phyloP scores from a whole-genome alignment of 345 rosid species.

The Psidium guajava region DNA sequence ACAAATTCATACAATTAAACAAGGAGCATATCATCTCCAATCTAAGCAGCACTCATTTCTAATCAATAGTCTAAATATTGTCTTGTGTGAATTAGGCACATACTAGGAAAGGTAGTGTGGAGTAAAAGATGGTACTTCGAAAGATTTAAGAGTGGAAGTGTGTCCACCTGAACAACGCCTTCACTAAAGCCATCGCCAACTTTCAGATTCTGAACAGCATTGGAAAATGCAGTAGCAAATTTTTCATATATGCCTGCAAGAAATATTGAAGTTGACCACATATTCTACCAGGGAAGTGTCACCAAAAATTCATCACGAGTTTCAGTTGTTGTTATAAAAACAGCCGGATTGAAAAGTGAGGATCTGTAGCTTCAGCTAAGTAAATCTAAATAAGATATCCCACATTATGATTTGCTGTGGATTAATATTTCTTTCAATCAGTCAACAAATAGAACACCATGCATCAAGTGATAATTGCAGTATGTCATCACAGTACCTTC shows the following conservation, averaged over 20 bases:
- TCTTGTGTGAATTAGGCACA: background rate
- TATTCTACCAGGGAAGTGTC: background rate
- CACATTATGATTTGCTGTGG: background rate
- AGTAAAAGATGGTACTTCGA: background rate
- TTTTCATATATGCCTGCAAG: conserved; percentile 82
- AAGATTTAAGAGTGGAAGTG: background rate
- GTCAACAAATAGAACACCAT: background rate
- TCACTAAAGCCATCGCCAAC: conserved; percentile 94
- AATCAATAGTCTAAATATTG: background rate
- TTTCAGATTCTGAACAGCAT: conserved; percentile 73
- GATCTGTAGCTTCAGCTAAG: background rate
- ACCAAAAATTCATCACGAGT: background rate
- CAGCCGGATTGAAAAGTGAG: background rate
- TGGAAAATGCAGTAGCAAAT: conserved; percentile 75
- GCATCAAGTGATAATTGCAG: background rate
- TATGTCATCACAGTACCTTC: conserved; percentile 49
- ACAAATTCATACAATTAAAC: background rate
- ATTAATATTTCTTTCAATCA: background rate
- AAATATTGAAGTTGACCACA: background rate
- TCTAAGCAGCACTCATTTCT: background rate
- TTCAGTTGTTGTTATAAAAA: background rate
- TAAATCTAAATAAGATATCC: background rate
- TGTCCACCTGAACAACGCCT: conserved; percentile 58
- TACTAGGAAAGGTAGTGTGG: background rate
- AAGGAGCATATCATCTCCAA: background rate